phyloP scores from a whole-genome alignment of 2,329 filamentous ascomycete species.

The Verticillium dahliae region DNA sequence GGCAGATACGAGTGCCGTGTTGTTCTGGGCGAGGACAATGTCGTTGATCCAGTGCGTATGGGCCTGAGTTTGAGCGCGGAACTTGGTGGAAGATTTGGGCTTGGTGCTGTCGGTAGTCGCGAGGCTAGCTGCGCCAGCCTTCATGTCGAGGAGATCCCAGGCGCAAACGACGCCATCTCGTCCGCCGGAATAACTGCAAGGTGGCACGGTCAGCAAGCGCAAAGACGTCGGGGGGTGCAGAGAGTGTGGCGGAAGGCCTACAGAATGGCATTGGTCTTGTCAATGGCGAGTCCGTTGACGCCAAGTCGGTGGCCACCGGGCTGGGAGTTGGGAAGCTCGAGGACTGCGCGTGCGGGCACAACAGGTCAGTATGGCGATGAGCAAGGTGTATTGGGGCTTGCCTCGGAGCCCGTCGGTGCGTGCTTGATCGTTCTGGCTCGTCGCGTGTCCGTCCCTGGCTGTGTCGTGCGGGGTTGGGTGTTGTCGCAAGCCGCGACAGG shows the following conservation, averaged over 20 bases:
- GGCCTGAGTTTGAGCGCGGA: conserved; percentile 59
- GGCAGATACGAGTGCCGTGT: conserved; percentile 75
- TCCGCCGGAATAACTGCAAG: conserved; percentile 79
- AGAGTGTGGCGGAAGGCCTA: conserved; percentile 38
- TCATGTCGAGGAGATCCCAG: conserved; percentile 77
- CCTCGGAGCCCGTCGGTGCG: not conserved
- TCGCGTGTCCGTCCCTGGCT: not conserved
- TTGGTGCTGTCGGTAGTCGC: conserved; percentile 23
- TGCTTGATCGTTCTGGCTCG: not conserved
- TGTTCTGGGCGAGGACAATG: conserved; percentile 72
- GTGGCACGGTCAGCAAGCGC: conserved; percentile 5
- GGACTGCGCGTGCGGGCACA: conserved; percentile 31
- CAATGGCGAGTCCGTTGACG: conserved; percentile 89
- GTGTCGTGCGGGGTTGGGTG: not conserved
- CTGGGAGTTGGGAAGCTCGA: conserved; percentile 52
- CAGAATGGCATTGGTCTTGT: conserved; percentile 77
- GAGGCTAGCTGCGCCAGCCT: conserved; percentile 16
- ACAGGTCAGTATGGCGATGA: not conserved
- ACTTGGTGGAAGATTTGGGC: conserved; percentile 43
- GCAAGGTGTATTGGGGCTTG: not conserved
- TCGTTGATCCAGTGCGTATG: conserved; percentile 98
- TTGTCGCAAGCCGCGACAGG: not conserved
- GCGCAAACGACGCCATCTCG: conserved; percentile 94
- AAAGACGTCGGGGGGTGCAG: conserved; percentile 9
- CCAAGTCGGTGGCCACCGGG: conserved; percentile 82